A percentile compares a stretch with the other conserved stretches of the same genome.
These are phyloP conservation scores for Clavispora carvajalis DNA, from an alignment of 805 yeast species.

Conservation along the genomic window DNA sequence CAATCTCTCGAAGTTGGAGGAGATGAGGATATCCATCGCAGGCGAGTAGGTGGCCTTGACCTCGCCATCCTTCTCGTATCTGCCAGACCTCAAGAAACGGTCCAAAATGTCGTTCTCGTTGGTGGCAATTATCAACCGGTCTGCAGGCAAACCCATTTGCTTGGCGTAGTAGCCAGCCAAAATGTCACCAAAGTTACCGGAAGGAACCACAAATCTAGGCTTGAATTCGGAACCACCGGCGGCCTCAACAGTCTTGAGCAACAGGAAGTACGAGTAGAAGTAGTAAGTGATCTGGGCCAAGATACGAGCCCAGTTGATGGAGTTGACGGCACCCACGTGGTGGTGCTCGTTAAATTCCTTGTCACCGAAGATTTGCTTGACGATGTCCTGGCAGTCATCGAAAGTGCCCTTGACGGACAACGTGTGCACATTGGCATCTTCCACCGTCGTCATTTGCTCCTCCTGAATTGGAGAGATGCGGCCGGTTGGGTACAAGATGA, in stretches of 20 bases:
- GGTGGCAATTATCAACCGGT: constrained; percentile 85
- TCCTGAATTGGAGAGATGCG: constrained; percentile 97
- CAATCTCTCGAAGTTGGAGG: constrained; percentile 94
- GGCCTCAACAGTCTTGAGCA: constrained; percentile 36
- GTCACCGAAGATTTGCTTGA: constrained; percentile 90
- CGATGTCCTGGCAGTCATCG: constrained; percentile 97
- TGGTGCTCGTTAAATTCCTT: constrained; percentile 78
- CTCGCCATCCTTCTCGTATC: constrained; percentile 67
- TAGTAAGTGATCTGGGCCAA: constrained; percentile 97
- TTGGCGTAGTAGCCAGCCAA: constrained; percentile 94
- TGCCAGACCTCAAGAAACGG: constrained; percentile 84
- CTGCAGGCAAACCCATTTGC: constrained; percentile 91
- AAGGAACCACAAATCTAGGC: constrained; percentile 88
- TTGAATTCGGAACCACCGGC: constrained; percentile 20
- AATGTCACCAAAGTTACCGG: constrained; percentile 98
- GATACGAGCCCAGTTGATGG: constrained; percentile 98
- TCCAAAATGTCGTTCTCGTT: constrained; percentile 93
- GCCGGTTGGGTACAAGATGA: constrained; percentile 94
- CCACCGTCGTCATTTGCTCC: constrained; percentile 96
- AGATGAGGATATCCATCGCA: constrained; percentile 96
- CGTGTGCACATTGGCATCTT: constrained; percentile 90
- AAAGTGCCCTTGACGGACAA: constrained; percentile 93
- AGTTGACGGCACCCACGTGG: constrained; percentile 96
- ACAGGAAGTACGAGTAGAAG: constrained; percentile 84
- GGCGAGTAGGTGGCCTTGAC: constrained; percentile 92